A percentile compares a stretch with the other conserved stretches of the same genome.
Evolutionary conservation across 2,329 filamentous ascomycete genomes (phyloP).

Genomic region (Fusarium concolor): DNA sequence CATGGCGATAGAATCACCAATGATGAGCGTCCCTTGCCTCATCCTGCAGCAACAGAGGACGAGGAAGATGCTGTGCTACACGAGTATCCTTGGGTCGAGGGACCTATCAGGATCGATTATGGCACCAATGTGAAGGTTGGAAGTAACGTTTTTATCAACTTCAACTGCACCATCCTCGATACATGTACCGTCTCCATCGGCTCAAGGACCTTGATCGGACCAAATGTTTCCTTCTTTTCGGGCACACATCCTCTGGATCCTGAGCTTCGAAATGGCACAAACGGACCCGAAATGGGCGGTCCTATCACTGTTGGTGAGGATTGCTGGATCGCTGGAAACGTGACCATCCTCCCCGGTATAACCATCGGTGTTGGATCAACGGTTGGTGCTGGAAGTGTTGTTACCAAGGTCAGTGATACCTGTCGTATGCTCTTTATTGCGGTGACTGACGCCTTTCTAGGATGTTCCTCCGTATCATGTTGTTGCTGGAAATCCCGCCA

Average conservation of each 20-base stretch:
- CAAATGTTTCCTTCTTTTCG: slow-evolving; percentile 80
- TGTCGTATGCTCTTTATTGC: rapidly evolving
- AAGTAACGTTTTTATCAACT: slow-evolving; percentile 78
- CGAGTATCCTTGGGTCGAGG: slow-evolving; percentile 75
- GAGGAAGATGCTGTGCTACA: slow-evolving; percentile 74
- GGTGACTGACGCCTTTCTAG: slow-evolving; percentile 37
- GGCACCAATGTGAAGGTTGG: slow-evolving; percentile 77
- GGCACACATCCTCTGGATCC: slow-evolving; percentile 84
- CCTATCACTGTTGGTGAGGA: slow-evolving; percentile 83
- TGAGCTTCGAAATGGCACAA: slow-evolving; percentile 75
- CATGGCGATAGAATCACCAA: slow-evolving; percentile 64
- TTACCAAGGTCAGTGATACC: slow-evolving; percentile 70
- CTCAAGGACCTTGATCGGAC: slow-evolving; percentile 80
- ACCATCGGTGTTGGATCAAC: slow-evolving; percentile 80
- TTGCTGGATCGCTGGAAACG: slow-evolving; percentile 82
- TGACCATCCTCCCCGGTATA: slow-evolving; percentile 78
- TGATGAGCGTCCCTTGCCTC: slow-evolving; percentile 73
- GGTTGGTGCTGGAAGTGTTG: slow-evolving; percentile 84
- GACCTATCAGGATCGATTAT: slow-evolving; percentile 79
- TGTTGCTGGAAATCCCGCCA: slow-evolving; percentile 46
- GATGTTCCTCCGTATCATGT: slow-evolving; percentile 48
- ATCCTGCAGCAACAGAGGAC: slow-evolving; percentile 64
- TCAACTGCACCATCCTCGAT: slow-evolving; percentile 80
- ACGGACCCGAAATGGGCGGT: slow-evolving; percentile 79
- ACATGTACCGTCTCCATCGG: slow-evolving; percentile 81